Evolutionary conservation across 495 filamentous ascomycete species (phyloP).

Genomic region (Xylaria bambusicola): DNA sequence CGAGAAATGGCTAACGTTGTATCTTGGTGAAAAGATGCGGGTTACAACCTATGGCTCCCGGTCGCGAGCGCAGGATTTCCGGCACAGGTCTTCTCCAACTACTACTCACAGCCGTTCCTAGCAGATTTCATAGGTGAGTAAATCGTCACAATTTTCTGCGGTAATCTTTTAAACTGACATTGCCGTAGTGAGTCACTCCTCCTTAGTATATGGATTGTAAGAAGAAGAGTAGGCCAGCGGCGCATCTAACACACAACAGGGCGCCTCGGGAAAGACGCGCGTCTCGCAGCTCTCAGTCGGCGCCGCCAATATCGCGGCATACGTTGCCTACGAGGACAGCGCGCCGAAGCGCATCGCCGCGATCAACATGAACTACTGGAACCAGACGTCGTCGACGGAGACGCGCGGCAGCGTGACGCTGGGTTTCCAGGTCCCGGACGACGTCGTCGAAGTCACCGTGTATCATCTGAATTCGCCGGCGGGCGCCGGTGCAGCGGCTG

Average conservation of each 20-base stretch:
- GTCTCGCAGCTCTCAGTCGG: conserved; percentile 26
- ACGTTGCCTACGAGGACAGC: conserved; percentile 28
- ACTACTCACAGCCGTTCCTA: conserved; percentile 34
- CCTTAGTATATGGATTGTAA: not conserved
- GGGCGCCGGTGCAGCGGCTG: conserved; percentile 28
- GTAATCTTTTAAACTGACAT: conserved; percentile 1
- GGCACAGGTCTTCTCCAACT: conserved; percentile 34
- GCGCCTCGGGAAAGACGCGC: conserved; percentile 26
- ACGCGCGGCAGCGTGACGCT: conserved; percentile 25
- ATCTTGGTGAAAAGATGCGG: conserved; percentile 18
- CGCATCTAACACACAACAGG: conserved; percentile 5
- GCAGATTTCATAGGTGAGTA: conserved; percentile 31
- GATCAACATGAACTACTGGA: conserved; percentile 34
- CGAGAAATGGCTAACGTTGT: not conserved
- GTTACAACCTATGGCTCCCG: conserved; percentile 32
- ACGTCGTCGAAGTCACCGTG: conserved; percentile 17
- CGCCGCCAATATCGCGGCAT: conserved; percentile 24
- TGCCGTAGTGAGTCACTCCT: conserved; percentile 3
- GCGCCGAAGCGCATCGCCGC: conserved; percentile 27
- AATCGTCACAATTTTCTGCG: not conserved
- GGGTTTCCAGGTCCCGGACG: conserved; percentile 18
- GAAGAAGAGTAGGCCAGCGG: not conserved
- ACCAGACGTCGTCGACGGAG: conserved; percentile 26
- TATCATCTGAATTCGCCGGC: conserved; percentile 30
- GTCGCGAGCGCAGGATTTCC: conserved; percentile 26